Percentiles rank a stretch among this genome's conserved stretches.
Evolutionary conservation across 108 stramenopile species (phyloP).

Genomic region (Skeletonema costatum): DNA sequence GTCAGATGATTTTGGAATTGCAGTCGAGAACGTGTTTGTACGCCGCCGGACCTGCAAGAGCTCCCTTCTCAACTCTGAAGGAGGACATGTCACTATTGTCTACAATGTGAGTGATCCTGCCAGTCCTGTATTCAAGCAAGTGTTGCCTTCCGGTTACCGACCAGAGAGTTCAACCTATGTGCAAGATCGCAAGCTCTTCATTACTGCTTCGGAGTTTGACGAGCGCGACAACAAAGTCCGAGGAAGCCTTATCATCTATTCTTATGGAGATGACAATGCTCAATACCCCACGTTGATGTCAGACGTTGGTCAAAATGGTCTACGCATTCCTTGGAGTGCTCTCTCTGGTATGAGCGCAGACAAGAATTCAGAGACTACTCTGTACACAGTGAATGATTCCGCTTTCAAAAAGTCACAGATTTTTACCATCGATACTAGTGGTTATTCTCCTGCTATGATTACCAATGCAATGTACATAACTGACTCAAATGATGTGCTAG

Average conservation of each 20-base stretch:
- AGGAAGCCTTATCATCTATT: conserved; percentile 48
- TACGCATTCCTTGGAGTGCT: conserved; percentile 61
- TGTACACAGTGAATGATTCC: conserved; percentile 65
- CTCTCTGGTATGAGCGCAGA: conserved; percentile 57
- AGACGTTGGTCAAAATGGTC: conserved; percentile 3
- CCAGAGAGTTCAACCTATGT: conserved; percentile 45
- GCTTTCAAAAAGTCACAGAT: conserved; percentile 59
- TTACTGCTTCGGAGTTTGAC: conserved; percentile 64
- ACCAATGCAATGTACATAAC: conserved; percentile 34
- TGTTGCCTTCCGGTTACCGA: conserved; percentile 56
- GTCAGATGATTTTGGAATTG: conserved; percentile 71
- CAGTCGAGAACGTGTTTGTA: conserved; percentile 63
- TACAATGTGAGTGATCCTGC: conserved; percentile 44
- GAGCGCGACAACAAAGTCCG: conserved; percentile 58
- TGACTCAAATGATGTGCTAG: conserved; percentile 47
- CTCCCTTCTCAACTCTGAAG: conserved; percentile 68
- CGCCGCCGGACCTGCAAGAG: conserved; percentile 25
- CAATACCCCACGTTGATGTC: conserved; percentile 58
- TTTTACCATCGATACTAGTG: conserved; percentile 54
- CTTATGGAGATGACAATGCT: conserved; percentile 8
- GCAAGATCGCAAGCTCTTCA: conserved; percentile 31
- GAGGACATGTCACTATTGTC: conserved; percentile 58
- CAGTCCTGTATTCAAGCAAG: conserved; percentile 52
- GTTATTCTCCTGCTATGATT: conserved; percentile 23
- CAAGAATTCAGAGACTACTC: not conserved